Evolutionary conservation across 352 stramenopile genomes (phyloP), one percentile per base, ranked within the genome.

Genomic region (Phytopythium kandeliae): DNA sequence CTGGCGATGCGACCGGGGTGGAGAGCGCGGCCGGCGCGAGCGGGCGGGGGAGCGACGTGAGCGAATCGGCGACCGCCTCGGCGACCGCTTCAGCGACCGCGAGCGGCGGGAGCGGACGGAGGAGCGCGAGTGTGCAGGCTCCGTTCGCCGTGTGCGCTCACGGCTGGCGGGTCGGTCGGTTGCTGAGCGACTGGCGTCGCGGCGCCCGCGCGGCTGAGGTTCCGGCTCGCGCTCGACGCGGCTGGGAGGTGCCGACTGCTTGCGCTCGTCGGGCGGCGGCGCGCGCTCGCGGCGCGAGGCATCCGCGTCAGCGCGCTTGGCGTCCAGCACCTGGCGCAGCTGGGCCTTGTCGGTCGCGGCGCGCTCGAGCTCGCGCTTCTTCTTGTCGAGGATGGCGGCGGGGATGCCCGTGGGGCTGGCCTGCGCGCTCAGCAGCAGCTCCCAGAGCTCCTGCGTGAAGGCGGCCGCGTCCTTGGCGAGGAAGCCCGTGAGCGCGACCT

Each of bases 361-460:
- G n/a, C 61, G 51, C 50, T 86, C 71, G 53, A 96, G 76, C 53
- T 97, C 86, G 36, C 84, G 65, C 61, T 96, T 97, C 73, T 97
- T 97, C 65, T 94, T 78, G 57, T 97, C 81, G 25, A 96, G 50
- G 55, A 97, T 88, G 37, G 62, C 65, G 38, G 67, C 74, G 1
- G 89, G 87, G 56, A 97, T 97, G 38, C 90, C 90, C 13, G 82
- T 89, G 6, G 86, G 62, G 44, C 92, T 80, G n/a, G 69, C 69
- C 54, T 97, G 89, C 2, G 89, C 90, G 56, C 89, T 95, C 8
- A 96, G 60, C 48, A 97, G 65, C 36, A 97, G 58, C 33, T 74
- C 71, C 90, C 90, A 97, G 17, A 97, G 75, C 64, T 97, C 90
- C 41, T 95, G 60, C 57, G 84, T 89, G 68, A 97, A 97, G 25